Evolutionary conservation across 2,329 filamentous ascomycete genomes (phyloP), one percentile per base, ranked within the genome.

Genomic region (Cercospora citrullina): DNA sequence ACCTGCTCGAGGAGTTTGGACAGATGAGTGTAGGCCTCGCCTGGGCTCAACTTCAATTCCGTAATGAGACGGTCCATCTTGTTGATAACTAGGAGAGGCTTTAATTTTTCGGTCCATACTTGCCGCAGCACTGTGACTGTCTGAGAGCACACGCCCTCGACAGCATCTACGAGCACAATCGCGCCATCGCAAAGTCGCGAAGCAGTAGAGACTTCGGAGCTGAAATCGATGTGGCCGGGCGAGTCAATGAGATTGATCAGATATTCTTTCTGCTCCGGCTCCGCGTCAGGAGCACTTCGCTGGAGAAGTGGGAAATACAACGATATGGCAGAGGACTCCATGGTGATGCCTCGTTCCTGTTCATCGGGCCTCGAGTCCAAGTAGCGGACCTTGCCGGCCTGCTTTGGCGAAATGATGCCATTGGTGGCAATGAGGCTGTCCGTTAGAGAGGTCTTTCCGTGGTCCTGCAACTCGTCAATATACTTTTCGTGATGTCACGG

Each of bases 251-350:
- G 82, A 79, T 99, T 99, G 82, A 99, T 92, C 70, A 99, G 85
- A 77, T 97, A 97, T 80, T 99, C 94, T 77, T 93, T 93, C 21
- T 91, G 86, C 75, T 90, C 86, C 0, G 79, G 78, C 55, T 73
- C 65, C 7, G 77, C 75, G 30, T 79, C 73, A 26, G 92, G 89
- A 1, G 87, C 84, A 42, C 87, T 83, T 73, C 92, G 88, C 73
- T 94, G 87, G 64, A 96, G 83, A 86, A 98, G 92, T 39, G 94
- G 96, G 79, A 99, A 99, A 81, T 91, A 96, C 36, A 99, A 85
- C 0, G 95, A 98, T 72, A 99, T 99, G 70, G 95, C 95, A 5
- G 94, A 98, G 0, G 95, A 98, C 80, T 99, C 95, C 95, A 99
- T 99, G n/a, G 95, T 99, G 77, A 99, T 99, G 66, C 95, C 95